A percentile compares a stretch with the other conserved stretches of the same genome.
phyloP scores from a whole-genome alignment of 352 stramenopile species.

The Thraustotheca clavata region DNA sequence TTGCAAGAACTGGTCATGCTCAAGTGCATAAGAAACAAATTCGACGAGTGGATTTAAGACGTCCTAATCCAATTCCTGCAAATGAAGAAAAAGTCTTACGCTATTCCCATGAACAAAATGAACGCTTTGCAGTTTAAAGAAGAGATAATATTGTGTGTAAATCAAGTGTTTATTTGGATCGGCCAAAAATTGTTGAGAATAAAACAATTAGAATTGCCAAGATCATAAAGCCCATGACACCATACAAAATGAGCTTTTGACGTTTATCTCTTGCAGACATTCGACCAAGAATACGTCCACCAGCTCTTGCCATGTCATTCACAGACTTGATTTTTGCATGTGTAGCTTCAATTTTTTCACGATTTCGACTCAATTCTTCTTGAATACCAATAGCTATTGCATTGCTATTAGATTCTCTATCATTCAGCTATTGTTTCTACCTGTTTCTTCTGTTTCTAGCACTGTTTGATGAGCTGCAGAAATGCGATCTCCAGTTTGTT shows the following conservation, averaged over 20 bases:
- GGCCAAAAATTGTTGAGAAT: conserved; percentile 79
- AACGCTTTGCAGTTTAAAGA: conserved; percentile 53
- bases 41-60: conserved; percentile 16
- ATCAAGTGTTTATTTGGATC: background rate
- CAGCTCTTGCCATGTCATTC: conserved; percentile 75
- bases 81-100: conserved; percentile 42
- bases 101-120: conserved; percentile 34
- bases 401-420: background rate
- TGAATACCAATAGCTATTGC: conserved; percentile 65
- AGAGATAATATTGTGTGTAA: background rate
- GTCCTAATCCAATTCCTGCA: conserved; percentile 27
- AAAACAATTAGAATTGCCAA: conserved; percentile 79
- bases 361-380: conserved; percentile 72
- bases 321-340: conserved; percentile 77
- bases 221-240: conserved; percentile 69
- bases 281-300: conserved; percentile 72
- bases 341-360: conserved; percentile 77
- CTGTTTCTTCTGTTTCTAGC: conserved; percentile 79
- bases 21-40: conserved; percentile 17
- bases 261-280: conserved; percentile 82
- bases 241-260: conserved; percentile 55
- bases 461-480: conserved; percentile 71
- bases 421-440: conserved; percentile 25
- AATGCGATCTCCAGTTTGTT: conserved; percentile 73
- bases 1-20: background rate